A percentile compares a stretch with the other conserved stretches of the same genome.
Conservation (phyloP, 208 protist genomes). For the Jaenimonas drosophilae region DNA sequence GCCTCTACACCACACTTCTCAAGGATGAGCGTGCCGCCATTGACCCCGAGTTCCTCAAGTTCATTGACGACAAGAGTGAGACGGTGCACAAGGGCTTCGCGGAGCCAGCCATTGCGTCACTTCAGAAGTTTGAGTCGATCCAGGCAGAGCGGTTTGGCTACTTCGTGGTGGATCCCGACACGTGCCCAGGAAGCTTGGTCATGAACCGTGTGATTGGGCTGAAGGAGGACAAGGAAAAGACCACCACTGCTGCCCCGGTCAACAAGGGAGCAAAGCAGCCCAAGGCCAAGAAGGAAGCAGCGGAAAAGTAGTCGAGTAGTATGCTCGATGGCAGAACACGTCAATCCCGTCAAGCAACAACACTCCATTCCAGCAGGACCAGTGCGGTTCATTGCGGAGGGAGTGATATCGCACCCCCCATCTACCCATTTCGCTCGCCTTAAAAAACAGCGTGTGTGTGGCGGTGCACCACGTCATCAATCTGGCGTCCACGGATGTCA, state of each 20-base stretch:
- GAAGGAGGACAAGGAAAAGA: slow-evolving; percentile 84
- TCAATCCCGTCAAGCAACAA: too few species aligned
- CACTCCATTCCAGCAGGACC: too few species aligned
- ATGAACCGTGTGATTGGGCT: slow-evolving; percentile 87
- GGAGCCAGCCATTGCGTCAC: slow-evolving; percentile 33
- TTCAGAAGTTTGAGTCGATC: slow-evolving; percentile 66
- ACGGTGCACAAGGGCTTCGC: slow-evolving; percentile 48
- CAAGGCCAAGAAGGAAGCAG: slow-evolving; percentile 14
- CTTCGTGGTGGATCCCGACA: slow-evolving; percentile 85
- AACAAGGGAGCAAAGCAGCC: slow-evolving; percentile 6
- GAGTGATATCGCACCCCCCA: too few species aligned
- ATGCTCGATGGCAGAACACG: too few species aligned
- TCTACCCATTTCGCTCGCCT: too few species aligned
- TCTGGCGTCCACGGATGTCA: too few species aligned
- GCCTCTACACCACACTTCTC: slow-evolving; percentile 71
- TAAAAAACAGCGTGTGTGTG: too few species aligned
- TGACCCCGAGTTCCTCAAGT: slow-evolving; percentile 79
- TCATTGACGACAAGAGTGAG: slow-evolving; percentile 83
- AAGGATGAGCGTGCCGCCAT: slow-evolving; percentile 81
- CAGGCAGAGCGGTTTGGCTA: slow-evolving; percentile 90
- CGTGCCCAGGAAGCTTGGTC: slow-evolving; percentile 31
- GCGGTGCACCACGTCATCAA: too few species aligned
- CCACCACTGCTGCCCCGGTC: slow-evolving; percentile 5
- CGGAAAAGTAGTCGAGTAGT: too few species aligned
- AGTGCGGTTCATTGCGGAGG: too few species aligned